Evolutionary conservation across 2,329 filamentous ascomycete genomes (phyloP), one percentile per base, ranked within the genome.

Genomic region (Fusarium kyushuense): DNA sequence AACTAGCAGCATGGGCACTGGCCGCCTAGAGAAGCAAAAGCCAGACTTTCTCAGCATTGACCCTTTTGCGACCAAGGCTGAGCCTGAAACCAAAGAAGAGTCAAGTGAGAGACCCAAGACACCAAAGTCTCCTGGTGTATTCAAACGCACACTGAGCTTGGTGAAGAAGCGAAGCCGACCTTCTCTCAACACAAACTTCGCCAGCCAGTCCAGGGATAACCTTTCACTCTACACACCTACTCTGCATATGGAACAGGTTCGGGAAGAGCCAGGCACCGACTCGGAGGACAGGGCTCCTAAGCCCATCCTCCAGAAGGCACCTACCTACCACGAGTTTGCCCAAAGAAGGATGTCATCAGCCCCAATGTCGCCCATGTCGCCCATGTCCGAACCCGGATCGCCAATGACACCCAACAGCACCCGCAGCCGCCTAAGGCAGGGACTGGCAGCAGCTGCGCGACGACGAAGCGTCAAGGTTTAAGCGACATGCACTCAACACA

Each of bases 141-240:
- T 88, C 64, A 85, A 83, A 72, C 82, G 84, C 70, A 86, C 85
- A 5, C 76, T 88, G 42, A 87, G 81, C 69, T 78, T 89, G 30
- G 83, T 83, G 48, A 81, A 83, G 72, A 87, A 86, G 81, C 82
- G 84, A 66, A 88, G 86, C 78, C 81, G 81, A 55, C 83, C 84
- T 10, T 78, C 79, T 25, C 78, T 88, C 64, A 80, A 77, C 67
- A 73, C 66, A 8, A 67, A 76, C 14, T 74, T 78, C 43, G 78
- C 78, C 32, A 72, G 73, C n/a, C 71, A 73, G 36, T 77, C 79
- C 10, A 75, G 75, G 19, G 79, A 81, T 41, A 77, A 72, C 58
- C 67, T 81, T 49, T 41, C 48, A 61, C 74, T 54, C 30, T 69
- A 55, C 61, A 55, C 63, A 53, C 67, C 75, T 29, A 65, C 75